Evolutionary conservation across 2,329 filamentous ascomycete species (phyloP).

Genomic region (Graphiopsis chlorocephala): DNA sequence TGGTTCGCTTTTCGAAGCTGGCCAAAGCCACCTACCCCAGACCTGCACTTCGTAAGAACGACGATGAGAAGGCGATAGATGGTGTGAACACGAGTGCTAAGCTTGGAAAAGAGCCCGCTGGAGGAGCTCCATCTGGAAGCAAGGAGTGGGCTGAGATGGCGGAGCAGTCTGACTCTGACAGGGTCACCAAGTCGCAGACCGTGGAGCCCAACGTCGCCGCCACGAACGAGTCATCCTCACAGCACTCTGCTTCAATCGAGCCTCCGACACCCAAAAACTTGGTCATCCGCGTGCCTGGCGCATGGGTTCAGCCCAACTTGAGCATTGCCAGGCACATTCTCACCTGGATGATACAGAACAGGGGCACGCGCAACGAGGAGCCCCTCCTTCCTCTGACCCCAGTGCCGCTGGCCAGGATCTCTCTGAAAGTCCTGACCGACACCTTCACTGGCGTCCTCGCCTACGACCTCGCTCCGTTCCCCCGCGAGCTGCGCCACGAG

Average conservation of each 20-base stretch:
- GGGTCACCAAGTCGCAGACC: not conserved
- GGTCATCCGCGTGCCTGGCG: constrained; percentile 13
- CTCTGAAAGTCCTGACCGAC: constrained; percentile 19
- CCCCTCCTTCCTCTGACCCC: constrained; percentile 18
- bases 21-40: constrained; percentile 18
- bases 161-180: not conserved
- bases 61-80: not conserved
- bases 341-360: constrained; percentile 26
- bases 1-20: constrained; percentile 21
- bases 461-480: constrained; percentile 21
- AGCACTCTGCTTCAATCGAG: not conserved
- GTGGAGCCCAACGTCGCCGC: not conserved
- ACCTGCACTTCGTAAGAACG: not conserved
- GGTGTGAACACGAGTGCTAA: not conserved
- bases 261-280: constrained; percentile 5
- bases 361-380: constrained; percentile 11
- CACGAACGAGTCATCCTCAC: not conserved
- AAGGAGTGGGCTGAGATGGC: constrained; percentile 15
- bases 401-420: not conserved
- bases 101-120: not conserved
- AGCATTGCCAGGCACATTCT: constrained; percentile 17
- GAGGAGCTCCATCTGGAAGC: not conserved
- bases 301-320: constrained; percentile 14
- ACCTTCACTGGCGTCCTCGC: constrained; percentile 20
- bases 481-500: constrained; percentile 15